Conservation (phyloP, 225 moss, liverwort and hornwort genomes). For the Sphagnum contortum region DNA sequence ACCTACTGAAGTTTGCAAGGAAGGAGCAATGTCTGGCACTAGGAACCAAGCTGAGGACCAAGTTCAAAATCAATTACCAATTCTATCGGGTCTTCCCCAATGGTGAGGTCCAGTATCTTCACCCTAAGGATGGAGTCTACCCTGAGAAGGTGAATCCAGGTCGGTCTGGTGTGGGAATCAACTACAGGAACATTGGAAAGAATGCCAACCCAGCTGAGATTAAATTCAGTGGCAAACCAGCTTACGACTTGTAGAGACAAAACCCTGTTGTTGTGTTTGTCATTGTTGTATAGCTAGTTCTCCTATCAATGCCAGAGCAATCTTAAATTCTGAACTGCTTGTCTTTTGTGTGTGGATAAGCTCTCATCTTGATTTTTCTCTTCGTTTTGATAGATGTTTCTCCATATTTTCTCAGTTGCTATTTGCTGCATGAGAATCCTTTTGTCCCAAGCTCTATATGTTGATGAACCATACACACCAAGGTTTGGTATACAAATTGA, state of each 20-base stretch:
- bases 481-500: no score
- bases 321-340: background rate
- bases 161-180: slow-evolving; percentile 60
- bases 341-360: no score
- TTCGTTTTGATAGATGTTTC: no score
- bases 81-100: slow-evolving; percentile 97
- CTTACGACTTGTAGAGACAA: slow-evolving; percentile 60
- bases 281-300: background rate
- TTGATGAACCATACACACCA: no score
- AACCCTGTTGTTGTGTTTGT: background rate
- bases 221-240: slow-evolving; percentile 56
- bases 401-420: no score
- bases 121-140: slow-evolving; percentile 97
- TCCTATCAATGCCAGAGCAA: slow-evolving; percentile 1
- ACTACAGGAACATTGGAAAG: slow-evolving; percentile 70
- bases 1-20: slow-evolving; percentile 79
- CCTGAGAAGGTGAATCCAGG: slow-evolving; percentile 94
- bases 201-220: slow-evolving; percentile 68
- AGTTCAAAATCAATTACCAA: slow-evolving; percentile 96
- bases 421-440: no score
- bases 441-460: no score
- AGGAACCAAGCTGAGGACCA: slow-evolving; percentile 59
- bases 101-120: slow-evolving; percentile 92
- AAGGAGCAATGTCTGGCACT: slow-evolving; percentile 94
- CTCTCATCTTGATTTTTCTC: no score